Evolutionary conservation across 108 stramenopile genomes (phyloP).

Genomic region (Cyclotella baltica): DNA sequence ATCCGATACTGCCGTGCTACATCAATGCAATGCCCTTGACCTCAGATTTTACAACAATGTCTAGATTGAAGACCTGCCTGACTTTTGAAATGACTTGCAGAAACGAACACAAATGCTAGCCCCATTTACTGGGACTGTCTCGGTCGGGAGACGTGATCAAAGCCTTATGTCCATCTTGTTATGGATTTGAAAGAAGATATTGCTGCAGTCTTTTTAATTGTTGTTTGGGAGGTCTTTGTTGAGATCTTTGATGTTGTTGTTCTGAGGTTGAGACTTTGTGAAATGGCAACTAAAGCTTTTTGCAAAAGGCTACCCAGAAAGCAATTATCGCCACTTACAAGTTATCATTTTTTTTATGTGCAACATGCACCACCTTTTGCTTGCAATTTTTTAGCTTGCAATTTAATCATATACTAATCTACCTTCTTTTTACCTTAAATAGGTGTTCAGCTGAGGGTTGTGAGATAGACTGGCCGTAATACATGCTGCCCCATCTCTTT

Average conservation of each 20-base stretch:
- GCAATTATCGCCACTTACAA: constrained; percentile 58
- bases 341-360: background rate
- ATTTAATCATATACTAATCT: too few relatives aligned
- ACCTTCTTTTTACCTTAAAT: too few relatives aligned
- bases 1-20: constrained; percentile 62
- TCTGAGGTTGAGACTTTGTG: constrained; percentile 21
- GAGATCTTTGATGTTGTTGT: constrained; percentile 19
- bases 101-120: constrained; percentile 56
- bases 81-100: background rate
- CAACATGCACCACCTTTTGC: constrained; percentile 1
- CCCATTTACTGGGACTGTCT: constrained; percentile 58
- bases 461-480: too few relatives aligned
- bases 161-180: constrained; percentile 32
- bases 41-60: background rate
- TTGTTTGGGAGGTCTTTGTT: constrained; percentile 18
- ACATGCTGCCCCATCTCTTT: too few relatives aligned
- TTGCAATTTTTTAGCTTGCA: too few relatives aligned
- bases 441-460: too few relatives aligned
- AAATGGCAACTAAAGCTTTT: constrained; percentile 54
- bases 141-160: constrained; percentile 58
- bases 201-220: constrained; percentile 16
- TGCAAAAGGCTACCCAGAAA: constrained; percentile 40
- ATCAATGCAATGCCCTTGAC: constrained; percentile 17
- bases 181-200: constrained; percentile 6
- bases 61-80: constrained; percentile 14